A percentile compares a stretch with the other conserved stretches of the same genome.
Conservation (phyloP, 2,329 filamentous ascomycete genomes). For the Aureobasidium namibiae region DNA sequence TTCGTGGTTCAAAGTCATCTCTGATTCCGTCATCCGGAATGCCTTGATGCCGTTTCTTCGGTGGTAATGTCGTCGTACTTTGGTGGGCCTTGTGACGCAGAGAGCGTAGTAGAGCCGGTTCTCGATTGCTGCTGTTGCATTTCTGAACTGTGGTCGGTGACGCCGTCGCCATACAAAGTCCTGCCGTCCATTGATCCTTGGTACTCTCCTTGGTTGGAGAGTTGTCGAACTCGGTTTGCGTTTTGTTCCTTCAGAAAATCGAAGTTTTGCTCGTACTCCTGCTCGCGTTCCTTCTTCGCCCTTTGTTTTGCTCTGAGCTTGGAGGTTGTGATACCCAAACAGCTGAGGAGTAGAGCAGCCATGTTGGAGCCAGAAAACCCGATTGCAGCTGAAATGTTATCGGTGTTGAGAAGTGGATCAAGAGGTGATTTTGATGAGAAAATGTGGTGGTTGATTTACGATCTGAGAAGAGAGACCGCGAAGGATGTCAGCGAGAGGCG, state of each 20-base stretch:
- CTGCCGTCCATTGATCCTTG: constrained; percentile 2
- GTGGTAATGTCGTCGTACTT: constrained; percentile 5
- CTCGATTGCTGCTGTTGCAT: background rate
- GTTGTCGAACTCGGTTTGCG: constrained; percentile 11
- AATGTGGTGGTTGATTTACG: background rate
- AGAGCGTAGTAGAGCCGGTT: background rate
- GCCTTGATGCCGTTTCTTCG: background rate
- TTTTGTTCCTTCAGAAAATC: constrained; percentile 16
- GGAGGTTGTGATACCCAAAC: constrained; percentile 9
- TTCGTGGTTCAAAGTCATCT: background rate
- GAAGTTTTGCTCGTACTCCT: constrained; percentile 15
- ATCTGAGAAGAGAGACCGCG: background rate
- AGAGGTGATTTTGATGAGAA: background rate
- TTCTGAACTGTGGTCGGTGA: background rate
- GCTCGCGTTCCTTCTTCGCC: constrained; percentile 8
- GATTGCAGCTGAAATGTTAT: constrained; percentile 1
- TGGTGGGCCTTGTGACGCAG: background rate
- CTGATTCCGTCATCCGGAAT: background rate
- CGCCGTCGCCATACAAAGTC: background rate
- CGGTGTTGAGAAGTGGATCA: background rate
- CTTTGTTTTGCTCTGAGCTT: constrained; percentile 11
- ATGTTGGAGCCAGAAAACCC: constrained; percentile 12
- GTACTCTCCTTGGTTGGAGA: background rate
- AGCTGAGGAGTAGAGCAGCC: constrained; percentile 15
- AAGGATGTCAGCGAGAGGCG: background rate